Evolutionary conservation across 352 stramenopile genomes (phyloP).

Genomic region (Peronospora belbahrii): DNA sequence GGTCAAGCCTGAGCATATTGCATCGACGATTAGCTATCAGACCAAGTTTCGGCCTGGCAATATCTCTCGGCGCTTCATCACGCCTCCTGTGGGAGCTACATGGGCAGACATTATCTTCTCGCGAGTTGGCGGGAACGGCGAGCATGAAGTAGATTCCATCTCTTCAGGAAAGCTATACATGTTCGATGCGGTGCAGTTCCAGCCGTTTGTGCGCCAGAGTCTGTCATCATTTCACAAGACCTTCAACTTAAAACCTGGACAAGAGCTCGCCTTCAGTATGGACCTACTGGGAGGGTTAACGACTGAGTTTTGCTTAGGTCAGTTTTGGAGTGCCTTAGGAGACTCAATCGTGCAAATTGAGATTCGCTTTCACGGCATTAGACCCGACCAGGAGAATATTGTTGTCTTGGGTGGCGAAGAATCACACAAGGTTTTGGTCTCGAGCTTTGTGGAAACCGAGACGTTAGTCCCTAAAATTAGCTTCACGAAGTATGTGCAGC

Average conservation of each 20-base stretch:
- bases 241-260: slow-evolving; percentile 56
- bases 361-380: slow-evolving; percentile 82
- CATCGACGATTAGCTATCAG: slow-evolving; percentile 35
- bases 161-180: slow-evolving; percentile 72
- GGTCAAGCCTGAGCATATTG: slow-evolving; percentile 64
- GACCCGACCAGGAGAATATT: slow-evolving; percentile 56
- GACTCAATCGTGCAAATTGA: slow-evolving; percentile 73
- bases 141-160: slow-evolving; percentile 53
- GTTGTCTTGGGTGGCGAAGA: slow-evolving; percentile 53
- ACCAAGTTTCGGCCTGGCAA: slow-evolving; percentile 47
- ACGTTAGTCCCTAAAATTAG: slow-evolving; percentile 59
- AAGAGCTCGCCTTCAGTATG: slow-evolving; percentile 64
- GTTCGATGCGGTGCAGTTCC: slow-evolving; percentile 86
- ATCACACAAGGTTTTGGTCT: slow-evolving; percentile 71
- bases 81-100: slow-evolving; percentile 63
- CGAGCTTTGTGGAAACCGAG: slow-evolving; percentile 65
- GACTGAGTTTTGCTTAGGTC: slow-evolving; percentile 83
- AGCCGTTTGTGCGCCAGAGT: slow-evolving; percentile 79
- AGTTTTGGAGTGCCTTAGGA: slow-evolving; percentile 87
- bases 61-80: slow-evolving; percentile 79
- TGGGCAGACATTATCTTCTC: slow-evolving; percentile 84
- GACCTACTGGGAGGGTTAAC: slow-evolving; percentile 69
- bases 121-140: slow-evolving; percentile 25
- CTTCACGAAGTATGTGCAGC: slow-evolving; percentile 82
- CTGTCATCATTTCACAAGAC: slow-evolving; percentile 59